Percentiles rank a stretch among this genome's conserved stretches.
Conservation (phyloP, 371 early-diverging fungal species). For the Sporodiniella umbellata region DNA sequence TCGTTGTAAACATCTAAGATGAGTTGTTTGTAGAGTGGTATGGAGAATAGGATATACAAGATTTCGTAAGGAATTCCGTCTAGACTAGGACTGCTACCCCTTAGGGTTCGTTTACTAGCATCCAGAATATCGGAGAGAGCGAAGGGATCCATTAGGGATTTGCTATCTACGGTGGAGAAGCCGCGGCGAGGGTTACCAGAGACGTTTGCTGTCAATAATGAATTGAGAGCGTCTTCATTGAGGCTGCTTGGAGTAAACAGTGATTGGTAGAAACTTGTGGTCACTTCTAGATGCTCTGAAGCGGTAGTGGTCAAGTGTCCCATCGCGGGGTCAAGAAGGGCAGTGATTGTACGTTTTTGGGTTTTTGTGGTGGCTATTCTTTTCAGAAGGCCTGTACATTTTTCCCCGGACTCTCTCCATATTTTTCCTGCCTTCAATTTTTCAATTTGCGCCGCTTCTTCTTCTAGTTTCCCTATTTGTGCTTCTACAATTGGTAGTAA, state of each 20-base stretch:
- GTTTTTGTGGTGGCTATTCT: too few species aligned
- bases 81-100: slow-evolving; percentile 4
- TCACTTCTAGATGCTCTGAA: too few species aligned
- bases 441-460: not conserved
- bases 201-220: too few species aligned
- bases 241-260: too few species aligned
- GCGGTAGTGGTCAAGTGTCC: too few species aligned
- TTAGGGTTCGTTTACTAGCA: not conserved
- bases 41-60: not conserved
- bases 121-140: not conserved
- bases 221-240: too few species aligned
- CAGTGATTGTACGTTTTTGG: too few species aligned
- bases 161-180: too few species aligned
- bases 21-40: not conserved
- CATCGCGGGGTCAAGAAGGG: too few species aligned
- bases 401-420: slow-evolving; percentile 3
- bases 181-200: too few species aligned
- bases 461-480: not conserved
- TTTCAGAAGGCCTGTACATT: not conserved
- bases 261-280: too few species aligned
- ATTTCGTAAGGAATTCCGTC: slow-evolving; percentile 7
- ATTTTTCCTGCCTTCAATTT: not conserved
- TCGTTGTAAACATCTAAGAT: not conserved
- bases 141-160: too few species aligned
- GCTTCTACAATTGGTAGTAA: not conserved